Conservation (phyloP, 1,284 basidiomycete species). For the Austropuccinia psidii region DNA sequence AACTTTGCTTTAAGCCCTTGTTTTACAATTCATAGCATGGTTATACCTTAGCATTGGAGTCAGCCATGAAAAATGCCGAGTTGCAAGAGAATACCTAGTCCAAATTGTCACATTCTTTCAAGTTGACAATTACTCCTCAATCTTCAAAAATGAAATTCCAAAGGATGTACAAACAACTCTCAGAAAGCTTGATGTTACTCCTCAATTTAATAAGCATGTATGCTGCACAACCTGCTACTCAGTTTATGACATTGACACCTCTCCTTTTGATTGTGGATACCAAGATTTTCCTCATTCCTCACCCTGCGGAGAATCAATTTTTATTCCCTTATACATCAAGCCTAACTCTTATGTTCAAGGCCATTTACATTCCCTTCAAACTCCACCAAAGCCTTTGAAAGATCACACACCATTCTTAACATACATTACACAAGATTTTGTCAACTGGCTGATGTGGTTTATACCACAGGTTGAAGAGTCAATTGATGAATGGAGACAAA, state of each 20-base stretch:
- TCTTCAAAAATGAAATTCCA: no score
- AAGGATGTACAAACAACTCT: background rate
- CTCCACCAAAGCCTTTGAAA: no score
- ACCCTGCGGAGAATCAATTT: no score
- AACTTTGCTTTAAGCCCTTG: no score
- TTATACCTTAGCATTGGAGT: background rate
- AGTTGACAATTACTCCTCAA: no score
- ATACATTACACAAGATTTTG: constrained; percentile 1
- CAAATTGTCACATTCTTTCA: background rate
- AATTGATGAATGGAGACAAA: constrained; percentile 25
- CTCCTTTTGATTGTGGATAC: background rate
- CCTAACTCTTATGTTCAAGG: no score
- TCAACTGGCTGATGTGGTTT: background rate
- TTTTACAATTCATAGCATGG: no score
- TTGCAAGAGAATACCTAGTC: background rate
- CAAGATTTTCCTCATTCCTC: background rate
- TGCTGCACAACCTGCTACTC: background rate
- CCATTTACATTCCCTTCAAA: no score
- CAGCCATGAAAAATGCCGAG: background rate
- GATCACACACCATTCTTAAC: background rate
- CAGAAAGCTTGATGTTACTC: background rate
- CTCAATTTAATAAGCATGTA: background rate
- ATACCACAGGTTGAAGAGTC: constrained; percentile 3
- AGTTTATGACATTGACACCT: background rate
- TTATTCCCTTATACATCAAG: no score